Evolutionary conservation across 257 asterid species (phyloP), one percentile per base, ranked within the genome.

Genomic region (Nicotiana paniculata): DNA sequence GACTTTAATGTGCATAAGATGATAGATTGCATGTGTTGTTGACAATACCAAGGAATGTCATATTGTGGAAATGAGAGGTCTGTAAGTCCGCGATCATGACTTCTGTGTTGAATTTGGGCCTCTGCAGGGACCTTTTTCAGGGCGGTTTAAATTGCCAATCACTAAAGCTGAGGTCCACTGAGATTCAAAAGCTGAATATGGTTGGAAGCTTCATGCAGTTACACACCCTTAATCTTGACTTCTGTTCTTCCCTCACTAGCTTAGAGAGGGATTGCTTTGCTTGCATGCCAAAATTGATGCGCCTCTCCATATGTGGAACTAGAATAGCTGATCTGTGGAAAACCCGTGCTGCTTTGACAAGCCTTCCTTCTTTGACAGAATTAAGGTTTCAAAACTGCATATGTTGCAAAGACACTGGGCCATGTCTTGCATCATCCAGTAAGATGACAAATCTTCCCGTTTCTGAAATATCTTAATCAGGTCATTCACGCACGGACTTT

Each of bases 181-280:
- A 84, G 77, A 55, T 86, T 74, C 67, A 51, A 53, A 77, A 79
- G 21, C 80, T 84, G 75, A 58, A 82, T 72, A 66, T 77, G 80
- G 57, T 55, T 43, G 85, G 84, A 76, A 80, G 43, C 9, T 86
- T 86, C 85, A 28, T 33, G 81, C 65, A 75, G 68, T 70, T 88
- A 62, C 85, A 67, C 82, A 76, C 89, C 53, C 88, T 88, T 68
- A 80, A 72, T 77, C 86, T 88, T 59, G 88, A 88, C 66, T 84
- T 79, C 53, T 82, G 86, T 82, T 84, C 87, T 82, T 86, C 88
- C 53, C 86, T 88, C 32, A 26, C 79, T 72, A 28, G 59, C 46
- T 58, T 88, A 81, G 84, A 68, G 80, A 68, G 65, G 64, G 85
- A 82, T 84, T 88, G 79, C 65, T 88, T 82, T 68, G 65, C 79